phyloP scores from a whole-genome alignment of 139 green algal species.

The Chlorella sp. region DNA sequence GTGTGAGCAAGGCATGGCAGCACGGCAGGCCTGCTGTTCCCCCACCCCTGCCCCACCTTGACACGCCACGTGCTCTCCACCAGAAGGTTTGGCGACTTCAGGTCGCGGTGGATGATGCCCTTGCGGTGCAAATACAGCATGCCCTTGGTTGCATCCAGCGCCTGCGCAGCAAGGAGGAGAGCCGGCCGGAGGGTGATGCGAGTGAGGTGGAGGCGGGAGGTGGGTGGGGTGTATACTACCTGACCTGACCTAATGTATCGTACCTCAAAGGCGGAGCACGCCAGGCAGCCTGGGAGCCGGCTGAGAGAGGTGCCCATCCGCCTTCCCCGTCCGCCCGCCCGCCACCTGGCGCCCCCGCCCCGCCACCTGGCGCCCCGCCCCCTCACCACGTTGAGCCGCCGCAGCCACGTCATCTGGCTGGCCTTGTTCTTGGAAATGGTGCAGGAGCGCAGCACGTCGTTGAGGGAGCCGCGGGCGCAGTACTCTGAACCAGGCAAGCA shows the following conservation, averaged over 20 bases:
- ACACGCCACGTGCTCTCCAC: conserved; percentile 65
- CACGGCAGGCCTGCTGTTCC: too few species aligned
- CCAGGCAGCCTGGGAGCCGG: too few species aligned
- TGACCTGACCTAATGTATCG: too few species aligned
- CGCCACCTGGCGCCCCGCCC: too few species aligned
- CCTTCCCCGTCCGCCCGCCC: too few species aligned
- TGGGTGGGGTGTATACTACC: too few species aligned
- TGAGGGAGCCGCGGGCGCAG: conserved; percentile 57
- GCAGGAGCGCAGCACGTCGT: conserved; percentile 53
- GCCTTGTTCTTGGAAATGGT: conserved; percentile 48
- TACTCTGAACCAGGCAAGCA: conserved; percentile 12
- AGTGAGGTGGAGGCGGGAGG: neutral
- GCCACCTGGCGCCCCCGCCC: too few species aligned
- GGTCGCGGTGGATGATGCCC: conserved; percentile 64
- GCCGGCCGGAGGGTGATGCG: neutral
- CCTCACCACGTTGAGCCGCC: conserved; percentile 43
- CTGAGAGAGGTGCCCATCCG: too few species aligned
- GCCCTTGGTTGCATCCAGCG: conserved; percentile 61
- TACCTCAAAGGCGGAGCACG: too few species aligned
- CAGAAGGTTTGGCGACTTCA: conserved; percentile 67
- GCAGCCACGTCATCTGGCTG: conserved; percentile 11
- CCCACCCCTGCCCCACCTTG: conserved; percentile 42
- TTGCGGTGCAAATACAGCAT: conserved; percentile 62
- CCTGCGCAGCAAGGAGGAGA: conserved; percentile 1
- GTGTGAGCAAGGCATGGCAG: neutral